Base-by-base conservation (phyloP, 2,329 filamentous ascomycete genomes). In the Huntiella bhutanensis region DNA sequence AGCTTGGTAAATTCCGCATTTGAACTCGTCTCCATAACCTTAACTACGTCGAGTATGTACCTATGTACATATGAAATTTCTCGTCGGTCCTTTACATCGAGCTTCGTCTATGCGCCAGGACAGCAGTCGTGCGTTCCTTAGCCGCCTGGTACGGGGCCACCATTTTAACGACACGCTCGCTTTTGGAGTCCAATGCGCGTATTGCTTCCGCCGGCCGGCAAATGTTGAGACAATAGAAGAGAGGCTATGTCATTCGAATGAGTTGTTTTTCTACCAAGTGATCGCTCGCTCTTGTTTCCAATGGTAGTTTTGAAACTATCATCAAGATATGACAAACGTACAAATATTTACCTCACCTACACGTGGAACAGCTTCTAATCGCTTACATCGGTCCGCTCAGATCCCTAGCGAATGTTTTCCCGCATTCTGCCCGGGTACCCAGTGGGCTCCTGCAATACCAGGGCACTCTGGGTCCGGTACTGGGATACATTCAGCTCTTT, bases 211-310 rank as follows among this genome's bases (percentile, higher is more conserved):
- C 83, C 0, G 91, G 71, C 1, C 91, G 71, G 3, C 96, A 64
- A 50, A 96, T 77, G 61, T 84, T 87, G 5, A 91, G 88, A 55
- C 94, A 76, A n/a, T 88, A 79, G 37, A 96, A 77, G 10, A 96
- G 67, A 0, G 88, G 88, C 4, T 91, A 77, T 3, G 91, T 88
- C 57, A 96, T 95, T 43, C 85, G 87, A 33, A 96, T 79, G 50
- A 88, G 82, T 62, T 96, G 88, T 59, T 94, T 94, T 62, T 96
- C 88, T 91, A 47, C 91, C 88, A 2, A 80, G 87, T 11, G 94
- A 65, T 58, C 95, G 73, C 12, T 76, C 72, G 39, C 88, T 91
- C 64, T 94, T 93, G 59, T 73, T 82, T 28, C 91, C 88, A 28
- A 93, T 86, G 2, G 87, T 58, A 0, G 87, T 94, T 56, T 78